Conservation (phyloP, 495 filamentous ascomycete species). For the Neurospora terricola region DNA sequence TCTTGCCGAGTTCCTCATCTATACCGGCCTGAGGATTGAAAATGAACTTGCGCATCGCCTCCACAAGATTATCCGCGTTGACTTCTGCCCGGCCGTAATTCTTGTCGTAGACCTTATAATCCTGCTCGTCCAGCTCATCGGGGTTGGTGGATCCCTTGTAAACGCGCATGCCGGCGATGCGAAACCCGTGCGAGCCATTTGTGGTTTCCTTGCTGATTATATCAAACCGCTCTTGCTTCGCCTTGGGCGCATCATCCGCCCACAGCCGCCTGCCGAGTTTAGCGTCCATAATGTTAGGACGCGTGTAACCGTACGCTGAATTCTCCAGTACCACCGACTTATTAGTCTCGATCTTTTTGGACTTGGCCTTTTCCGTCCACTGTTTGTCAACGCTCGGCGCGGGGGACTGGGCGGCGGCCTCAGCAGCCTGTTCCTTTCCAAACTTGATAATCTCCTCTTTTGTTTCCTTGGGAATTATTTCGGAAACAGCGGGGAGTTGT, state of each 20-base stretch:
- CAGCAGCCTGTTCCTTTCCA: conserved; percentile 17
- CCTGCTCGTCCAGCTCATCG: conserved; percentile 33
- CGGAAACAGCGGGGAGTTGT: conserved; percentile 34
- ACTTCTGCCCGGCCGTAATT: conserved; percentile 68
- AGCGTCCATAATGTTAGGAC: conserved; percentile 88
- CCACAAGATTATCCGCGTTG: conserved; percentile 56
- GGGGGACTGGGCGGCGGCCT: conserved; percentile 15
- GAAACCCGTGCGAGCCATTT: conserved; percentile 68
- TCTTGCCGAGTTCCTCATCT: conserved; percentile 38
- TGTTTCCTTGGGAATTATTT: conserved; percentile 31
- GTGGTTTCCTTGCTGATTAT: conserved; percentile 71
- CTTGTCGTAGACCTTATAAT: conserved; percentile 74
- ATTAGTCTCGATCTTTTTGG: conserved; percentile 56
- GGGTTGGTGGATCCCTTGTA: conserved; percentile 56
- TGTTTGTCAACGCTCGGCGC: conserved; percentile 13
- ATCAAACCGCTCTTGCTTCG: conserved; percentile 74
- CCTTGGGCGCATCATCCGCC: conserved; percentile 67
- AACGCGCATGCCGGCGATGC: conserved; percentile 90
- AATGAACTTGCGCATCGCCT: conserved; percentile 69
- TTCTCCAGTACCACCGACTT: conserved; percentile 82
- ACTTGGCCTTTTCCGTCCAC: conserved; percentile 13
- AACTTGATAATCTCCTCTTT: conserved; percentile 29
- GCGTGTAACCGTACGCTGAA: conserved; percentile 66
- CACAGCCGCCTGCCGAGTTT: conserved; percentile 83
- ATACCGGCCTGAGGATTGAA: conserved; percentile 52